These are phyloP conservation scores for Holtermanniella nyarrowii DNA, from an alignment of 768 basidiomycete genomes.

Conservation along the genomic window DNA sequence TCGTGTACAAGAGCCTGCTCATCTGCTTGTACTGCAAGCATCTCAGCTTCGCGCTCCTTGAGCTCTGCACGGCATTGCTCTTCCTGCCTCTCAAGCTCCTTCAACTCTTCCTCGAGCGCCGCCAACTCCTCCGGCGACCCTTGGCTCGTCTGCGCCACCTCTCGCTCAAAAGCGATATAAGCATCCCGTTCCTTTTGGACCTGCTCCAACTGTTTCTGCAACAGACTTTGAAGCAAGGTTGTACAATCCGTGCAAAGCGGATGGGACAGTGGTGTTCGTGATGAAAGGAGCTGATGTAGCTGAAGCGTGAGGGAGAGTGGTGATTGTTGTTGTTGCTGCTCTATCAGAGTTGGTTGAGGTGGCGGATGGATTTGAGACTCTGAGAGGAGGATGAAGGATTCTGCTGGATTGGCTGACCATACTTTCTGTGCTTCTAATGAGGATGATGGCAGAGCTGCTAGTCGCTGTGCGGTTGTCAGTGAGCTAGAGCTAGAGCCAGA, in stretches of 20 bases:
- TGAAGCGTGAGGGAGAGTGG: conserved; percentile 18
- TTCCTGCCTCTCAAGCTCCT: conserved; percentile 66
- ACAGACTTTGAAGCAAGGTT: conserved; percentile 60
- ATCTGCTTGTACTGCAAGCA: conserved; percentile 66
- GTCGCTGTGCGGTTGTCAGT: conserved; percentile 37
- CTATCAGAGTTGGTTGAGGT: conserved; percentile 45
- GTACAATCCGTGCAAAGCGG: conserved; percentile 94
- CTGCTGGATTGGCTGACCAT: conserved; percentile 20
- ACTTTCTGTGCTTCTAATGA: conserved; percentile 31
- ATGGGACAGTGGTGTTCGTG: conserved; percentile 57
- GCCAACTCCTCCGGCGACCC: conserved; percentile 26
- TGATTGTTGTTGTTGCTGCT: conserved; percentile 5
- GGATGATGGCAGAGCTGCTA: conserved; percentile 43
- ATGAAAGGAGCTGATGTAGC: conserved; percentile 35
- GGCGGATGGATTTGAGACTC: conserved; percentile 47
- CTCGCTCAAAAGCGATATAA: conserved; percentile 84
- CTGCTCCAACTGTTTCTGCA: conserved; percentile 76
- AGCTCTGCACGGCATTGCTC: conserved; percentile 61
- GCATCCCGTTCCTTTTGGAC: conserved; percentile 84
- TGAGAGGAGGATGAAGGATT: conserved; percentile 24
- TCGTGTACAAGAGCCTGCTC: conserved; percentile 68
- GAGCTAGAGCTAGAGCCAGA: conserved; percentile 36
- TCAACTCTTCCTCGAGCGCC: conserved; percentile 51
- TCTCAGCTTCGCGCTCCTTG: conserved; percentile 59
- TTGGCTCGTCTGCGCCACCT: conserved; percentile 65